Percentiles rank a stretch among this genome's conserved stretches.
Evolutionary conservation across 768 basidiomycete genomes (phyloP).

Genomic region (Boletus rubroflammeus): DNA sequence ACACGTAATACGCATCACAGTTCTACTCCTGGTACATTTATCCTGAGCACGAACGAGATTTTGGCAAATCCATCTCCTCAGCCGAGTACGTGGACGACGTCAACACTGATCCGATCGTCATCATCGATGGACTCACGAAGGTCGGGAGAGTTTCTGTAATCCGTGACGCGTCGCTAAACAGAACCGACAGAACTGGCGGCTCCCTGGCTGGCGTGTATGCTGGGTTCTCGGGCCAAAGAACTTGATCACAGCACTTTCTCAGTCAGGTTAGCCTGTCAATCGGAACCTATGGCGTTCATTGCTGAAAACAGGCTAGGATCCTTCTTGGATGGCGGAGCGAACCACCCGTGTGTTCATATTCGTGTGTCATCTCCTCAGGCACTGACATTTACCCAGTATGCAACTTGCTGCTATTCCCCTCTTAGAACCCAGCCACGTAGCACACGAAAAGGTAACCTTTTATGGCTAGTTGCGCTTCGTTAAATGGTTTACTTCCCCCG

Average conservation of each 20-base stretch:
- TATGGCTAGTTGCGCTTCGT: background rate
- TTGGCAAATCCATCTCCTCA: conserved; percentile 76
- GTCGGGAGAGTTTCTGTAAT: conserved; percentile 31
- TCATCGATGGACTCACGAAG: conserved; percentile 93
- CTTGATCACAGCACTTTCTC: conserved; percentile 84
- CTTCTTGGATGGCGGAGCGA: conserved; percentile 93
- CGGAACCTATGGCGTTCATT: background rate
- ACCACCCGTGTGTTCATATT: conserved; percentile 67
- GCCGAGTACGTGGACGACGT: conserved; percentile 87
- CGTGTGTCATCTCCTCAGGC: background rate
- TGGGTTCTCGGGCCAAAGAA: conserved; percentile 93
- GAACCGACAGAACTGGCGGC: conserved; percentile 77
- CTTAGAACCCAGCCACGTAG: conserved; percentile 66
- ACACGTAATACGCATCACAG: conserved; percentile 33
- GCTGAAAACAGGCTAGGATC: conserved; percentile 44
- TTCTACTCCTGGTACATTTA: conserved; percentile 97
- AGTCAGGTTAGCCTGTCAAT: conserved; percentile 52
- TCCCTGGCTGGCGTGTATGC: conserved; percentile 92
- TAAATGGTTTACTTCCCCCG: background rate
- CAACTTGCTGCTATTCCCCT: conserved; percentile 88
- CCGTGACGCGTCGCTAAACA: background rate
- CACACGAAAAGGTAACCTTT: conserved; percentile 56
- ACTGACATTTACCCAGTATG: conserved; percentile 42
- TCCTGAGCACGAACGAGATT: conserved; percentile 69
- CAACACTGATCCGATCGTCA: conserved; percentile 74